Base-by-base conservation (phyloP, 2,329 filamentous ascomycete species). In the Microdochium bolleyi region DNA sequence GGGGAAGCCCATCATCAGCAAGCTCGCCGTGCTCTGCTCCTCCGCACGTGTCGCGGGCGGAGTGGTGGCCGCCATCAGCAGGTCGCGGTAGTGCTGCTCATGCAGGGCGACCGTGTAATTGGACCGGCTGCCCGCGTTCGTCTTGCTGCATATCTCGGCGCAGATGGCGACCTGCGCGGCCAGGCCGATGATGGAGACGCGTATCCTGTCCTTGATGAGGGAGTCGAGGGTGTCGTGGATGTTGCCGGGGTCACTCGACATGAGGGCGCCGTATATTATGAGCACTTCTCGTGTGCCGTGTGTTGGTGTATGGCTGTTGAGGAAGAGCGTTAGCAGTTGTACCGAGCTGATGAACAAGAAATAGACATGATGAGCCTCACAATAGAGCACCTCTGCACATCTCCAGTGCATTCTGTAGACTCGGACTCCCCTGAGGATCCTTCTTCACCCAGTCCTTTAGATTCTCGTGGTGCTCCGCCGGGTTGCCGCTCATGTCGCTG, bases 1-100 rank as follows among this genome's bases (percentile, higher is more conserved):
- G 0, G 94, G 94, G 64, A 99, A 99, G 3, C 94, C 94, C 92
- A 99, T 99, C 88, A 95, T 95, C 24, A 99, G 80, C 41, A 99
- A 75, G 52, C 80, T 84, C 1, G 82, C 78, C 9, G 77, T 77
- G 55, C 74, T 77, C 61, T 80, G 77, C 57, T 80, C 78, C 41
- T 72, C 70, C 2, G 84, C 82, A 52, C 88, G 83, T 13, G 91
- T 89, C 19, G 91, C 86, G 0, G 92, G 94, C 1, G 94, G 94
- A 2, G 90, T 96, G 0, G 94, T 97, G 49, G 88, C 83, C 19
- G 84, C 85, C 67, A 97, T 85, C 55, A 97, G 79, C n/a, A 97
- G 78, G 62, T 97, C 91, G 27, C 86, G 82, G 64, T 94, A 94
- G 71, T 96, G 88, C 30, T 87, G 81, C 64, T 95, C 89, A 69